Conservation (phyloP, 1,284 basidiomycete species). For the Sanghuangporus sanghuang region DNA sequence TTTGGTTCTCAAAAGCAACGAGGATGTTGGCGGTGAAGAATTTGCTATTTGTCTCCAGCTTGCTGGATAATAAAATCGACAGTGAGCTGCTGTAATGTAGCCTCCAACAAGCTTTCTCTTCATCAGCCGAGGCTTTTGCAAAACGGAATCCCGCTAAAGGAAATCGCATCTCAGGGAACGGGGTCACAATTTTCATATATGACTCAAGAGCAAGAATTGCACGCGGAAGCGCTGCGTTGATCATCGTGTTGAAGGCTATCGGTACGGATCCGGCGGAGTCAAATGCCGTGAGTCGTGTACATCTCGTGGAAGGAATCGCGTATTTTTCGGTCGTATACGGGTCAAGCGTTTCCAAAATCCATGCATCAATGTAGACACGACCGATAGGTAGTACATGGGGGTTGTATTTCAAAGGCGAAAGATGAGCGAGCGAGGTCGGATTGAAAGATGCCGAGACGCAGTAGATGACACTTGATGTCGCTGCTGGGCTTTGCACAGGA, state of each 20-base stretch:
- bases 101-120: slow-evolving; percentile 3
- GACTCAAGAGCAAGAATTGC: slow-evolving; percentile 68
- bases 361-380: slow-evolving; percentile 86
- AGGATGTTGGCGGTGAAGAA: slow-evolving; percentile 11
- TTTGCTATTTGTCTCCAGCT: slow-evolving; percentile 1
- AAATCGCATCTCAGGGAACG: slow-evolving; percentile 61
- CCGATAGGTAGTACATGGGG: slow-evolving; percentile 72
- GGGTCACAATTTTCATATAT: slow-evolving; percentile 54
- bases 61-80: slow-evolving; percentile 10
- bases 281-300: slow-evolving; percentile 83
- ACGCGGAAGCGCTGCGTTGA: slow-evolving; percentile 73
- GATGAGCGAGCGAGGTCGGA: slow-evolving; percentile 51
- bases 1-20: not conserved
- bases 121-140: not conserved
- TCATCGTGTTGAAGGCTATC: slow-evolving; percentile 80
- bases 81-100: slow-evolving; percentile 4
- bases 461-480: slow-evolving; percentile 57
- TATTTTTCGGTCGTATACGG: slow-evolving; percentile 96
- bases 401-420: slow-evolving; percentile 72
- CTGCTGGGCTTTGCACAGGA: slow-evolving; percentile 30
- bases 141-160: slow-evolving; percentile 50
- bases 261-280: slow-evolving; percentile 90
- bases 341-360: slow-evolving; percentile 96
- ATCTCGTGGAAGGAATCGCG: slow-evolving; percentile 90
- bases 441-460: slow-evolving; percentile 76